A percentile compares a stretch with the other conserved stretches of the same genome.
Evolutionary conservation across 495 filamentous ascomycete genomes (phyloP).

Genomic region (Extremus antarcticus): DNA sequence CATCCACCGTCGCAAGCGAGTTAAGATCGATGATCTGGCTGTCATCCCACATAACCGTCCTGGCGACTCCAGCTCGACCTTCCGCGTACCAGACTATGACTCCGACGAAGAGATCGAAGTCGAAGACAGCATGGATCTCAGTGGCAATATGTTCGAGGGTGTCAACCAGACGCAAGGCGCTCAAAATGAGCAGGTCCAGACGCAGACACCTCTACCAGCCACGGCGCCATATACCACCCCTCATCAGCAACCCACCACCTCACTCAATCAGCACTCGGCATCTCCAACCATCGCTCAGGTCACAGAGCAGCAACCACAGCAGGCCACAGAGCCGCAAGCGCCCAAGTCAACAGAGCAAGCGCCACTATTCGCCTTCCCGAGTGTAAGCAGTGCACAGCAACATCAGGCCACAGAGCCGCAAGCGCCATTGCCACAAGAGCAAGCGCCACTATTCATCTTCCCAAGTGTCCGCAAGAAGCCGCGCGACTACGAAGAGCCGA

Average conservation of each 20-base stretch:
- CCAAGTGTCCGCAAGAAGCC: background rate
- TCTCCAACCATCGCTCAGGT: background rate
- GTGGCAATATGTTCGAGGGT: conserved; percentile 10
- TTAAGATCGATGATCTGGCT: conserved; percentile 16
- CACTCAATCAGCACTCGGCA: too few species aligned
- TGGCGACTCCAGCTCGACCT: conserved; percentile 10
- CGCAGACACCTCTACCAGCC: too few species aligned
- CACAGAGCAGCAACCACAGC: background rate
- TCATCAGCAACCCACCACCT: background rate
- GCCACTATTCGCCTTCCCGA: background rate
- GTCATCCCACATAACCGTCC: conserved; percentile 19
- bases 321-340: background rate
- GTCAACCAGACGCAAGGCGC: background rate
- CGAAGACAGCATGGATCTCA: background rate
- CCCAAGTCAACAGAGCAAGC: background rate
- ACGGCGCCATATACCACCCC: too few species aligned
- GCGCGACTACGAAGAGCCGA: background rate
- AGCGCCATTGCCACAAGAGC: background rate
- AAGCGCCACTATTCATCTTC: background rate
- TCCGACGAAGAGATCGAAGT: conserved; percentile 21
- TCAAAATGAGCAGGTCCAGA: background rate
- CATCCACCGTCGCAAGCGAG: conserved; percentile 13
- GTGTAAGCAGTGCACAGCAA: background rate
- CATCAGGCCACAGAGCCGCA: background rate
- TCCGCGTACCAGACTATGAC: conserved; percentile 17